Evolutionary conservation across 345 rosid species (phyloP).

Genomic region (Crucihimalaya himalaica): DNA sequence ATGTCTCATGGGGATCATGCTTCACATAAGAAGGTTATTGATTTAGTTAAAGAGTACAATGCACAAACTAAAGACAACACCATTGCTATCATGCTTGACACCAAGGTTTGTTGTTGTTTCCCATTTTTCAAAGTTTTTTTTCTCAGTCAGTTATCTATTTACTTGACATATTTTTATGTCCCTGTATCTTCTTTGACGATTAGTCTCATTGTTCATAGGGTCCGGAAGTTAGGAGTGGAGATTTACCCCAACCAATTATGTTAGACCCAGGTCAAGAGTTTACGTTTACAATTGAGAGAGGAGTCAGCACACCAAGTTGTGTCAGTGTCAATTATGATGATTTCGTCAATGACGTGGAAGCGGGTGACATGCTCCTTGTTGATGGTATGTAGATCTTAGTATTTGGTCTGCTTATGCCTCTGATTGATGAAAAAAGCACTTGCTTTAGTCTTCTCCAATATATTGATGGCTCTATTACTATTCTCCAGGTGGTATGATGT

Average conservation of each 20-base stretch:
- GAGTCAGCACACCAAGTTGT: conserved; percentile 80
- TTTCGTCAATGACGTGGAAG: conserved; percentile 90
- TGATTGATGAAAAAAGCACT: background rate
- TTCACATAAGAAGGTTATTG: conserved; percentile 94
- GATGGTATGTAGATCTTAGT: conserved; percentile 63
- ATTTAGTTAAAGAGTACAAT: conserved; percentile 96
- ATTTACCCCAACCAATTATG: conserved; percentile 87
- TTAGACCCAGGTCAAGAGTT: conserved; percentile 82
- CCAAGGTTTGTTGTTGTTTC: conserved; percentile 61
- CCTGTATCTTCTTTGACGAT: background rate
- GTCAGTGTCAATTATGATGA: conserved; percentile 98
- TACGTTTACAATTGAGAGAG: conserved; percentile 88
- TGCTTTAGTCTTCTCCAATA: background rate
- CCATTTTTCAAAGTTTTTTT: background rate
- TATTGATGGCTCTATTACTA: conserved; percentile 28
- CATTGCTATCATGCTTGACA: conserved; percentile 96
- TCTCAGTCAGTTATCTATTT: background rate
- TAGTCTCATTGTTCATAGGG: conserved; percentile 54
- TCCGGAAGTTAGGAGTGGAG: conserved; percentile 98
- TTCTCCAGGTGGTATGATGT: conserved; percentile 96
- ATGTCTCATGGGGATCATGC: conserved; percentile 99
- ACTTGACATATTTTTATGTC: background rate
- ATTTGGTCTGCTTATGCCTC: no score
- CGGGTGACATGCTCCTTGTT: conserved; percentile 97
- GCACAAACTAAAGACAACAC: conserved; percentile 84